Percentiles rank a stretch among this genome's conserved stretches.
Conservation (phyloP, 2,329 filamentous ascomycete species). For the Ceratocystis cubensis region DNA sequence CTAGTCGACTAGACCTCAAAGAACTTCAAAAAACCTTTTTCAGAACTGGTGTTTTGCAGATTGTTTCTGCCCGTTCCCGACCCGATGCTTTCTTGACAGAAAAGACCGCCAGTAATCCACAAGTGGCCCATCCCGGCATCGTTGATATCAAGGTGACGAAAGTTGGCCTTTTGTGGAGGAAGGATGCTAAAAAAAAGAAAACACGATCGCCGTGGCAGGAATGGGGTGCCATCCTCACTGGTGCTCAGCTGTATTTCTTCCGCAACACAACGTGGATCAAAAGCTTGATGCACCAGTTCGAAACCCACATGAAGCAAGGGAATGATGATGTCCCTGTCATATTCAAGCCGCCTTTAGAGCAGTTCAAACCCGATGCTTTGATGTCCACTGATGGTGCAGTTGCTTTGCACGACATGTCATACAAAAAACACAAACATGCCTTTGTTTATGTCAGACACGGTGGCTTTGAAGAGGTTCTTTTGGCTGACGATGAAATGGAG, state of each 20-base stretch:
- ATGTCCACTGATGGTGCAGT: slow-evolving; percentile 92
- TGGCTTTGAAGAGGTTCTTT: slow-evolving; percentile 75
- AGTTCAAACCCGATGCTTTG: slow-evolving; percentile 86
- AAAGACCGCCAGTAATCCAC: slow-evolving; percentile 68
- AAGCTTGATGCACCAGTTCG: slow-evolving; percentile 75
- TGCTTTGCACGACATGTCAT: slow-evolving; percentile 70
- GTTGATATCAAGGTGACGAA: slow-evolving; percentile 98
- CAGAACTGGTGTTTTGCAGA: slow-evolving; percentile 82
- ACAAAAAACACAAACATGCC: slow-evolving; percentile 91
- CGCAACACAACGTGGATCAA: slow-evolving; percentile 89
- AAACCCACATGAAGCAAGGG: slow-evolving; percentile 65
- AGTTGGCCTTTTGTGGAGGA: slow-evolving; percentile 87
- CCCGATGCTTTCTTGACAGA: slow-evolving; percentile 93
- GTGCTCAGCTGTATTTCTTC: slow-evolving; percentile 96
- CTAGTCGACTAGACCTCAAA: slow-evolving; percentile 61
- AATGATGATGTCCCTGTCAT: slow-evolving; percentile 65
- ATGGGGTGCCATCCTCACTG: slow-evolving; percentile 92
- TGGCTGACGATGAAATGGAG: slow-evolving; percentile 81
- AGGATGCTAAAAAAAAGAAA: slow-evolving; percentile 87
- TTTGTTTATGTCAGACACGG: slow-evolving; percentile 83
- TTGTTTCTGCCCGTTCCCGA: slow-evolving; percentile 82
- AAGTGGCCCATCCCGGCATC: slow-evolving; percentile 78
- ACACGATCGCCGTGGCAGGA: slow-evolving; percentile 95
- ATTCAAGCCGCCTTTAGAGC: slow-evolving; percentile 77
- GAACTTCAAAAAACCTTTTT: slow-evolving; percentile 82